Conservation (phyloP, 108 stramenopile species). For the Nannochloropsis granulata region DNA sequence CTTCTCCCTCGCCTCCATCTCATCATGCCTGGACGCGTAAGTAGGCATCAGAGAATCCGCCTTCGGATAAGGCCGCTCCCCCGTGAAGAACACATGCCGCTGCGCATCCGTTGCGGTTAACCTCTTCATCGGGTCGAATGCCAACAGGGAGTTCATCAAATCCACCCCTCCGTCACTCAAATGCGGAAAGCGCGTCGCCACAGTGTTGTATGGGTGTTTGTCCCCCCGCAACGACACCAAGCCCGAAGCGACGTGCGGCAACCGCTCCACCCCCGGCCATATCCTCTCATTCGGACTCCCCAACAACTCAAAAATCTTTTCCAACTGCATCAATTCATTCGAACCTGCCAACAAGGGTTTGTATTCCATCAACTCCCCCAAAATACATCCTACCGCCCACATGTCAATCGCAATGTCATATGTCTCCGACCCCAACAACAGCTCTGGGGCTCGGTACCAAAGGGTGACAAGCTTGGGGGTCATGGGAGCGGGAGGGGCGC, state of each 20-base stretch:
- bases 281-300: slow-evolving; percentile 79
- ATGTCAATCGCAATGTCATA: slow-evolving; percentile 81
- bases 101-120: slow-evolving; percentile 24
- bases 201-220: slow-evolving; percentile 22
- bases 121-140: slow-evolving; percentile 28
- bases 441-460: slow-evolving; percentile 96
- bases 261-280: slow-evolving; percentile 71
- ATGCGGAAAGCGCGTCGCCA: slow-evolving; percentile 6
- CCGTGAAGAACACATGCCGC: slow-evolving; percentile 26
- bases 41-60: slow-evolving; percentile 15
- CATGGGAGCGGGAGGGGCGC: slow-evolving; percentile 34
- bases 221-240: background rate
- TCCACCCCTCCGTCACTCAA: slow-evolving; percentile 12
- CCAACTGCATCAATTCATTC: background rate
- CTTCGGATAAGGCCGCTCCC: slow-evolving; percentile 8
- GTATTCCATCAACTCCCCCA: slow-evolving; percentile 40
- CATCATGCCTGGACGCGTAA: slow-evolving; percentile 4
- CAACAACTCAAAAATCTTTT: slow-evolving; percentile 36
- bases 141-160: slow-evolving; percentile 26
- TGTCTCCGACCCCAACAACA: slow-evolving; percentile 66
- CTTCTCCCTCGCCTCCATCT: background rate
- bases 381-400: slow-evolving; percentile 91
- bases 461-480: slow-evolving; percentile 71
- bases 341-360: background rate
- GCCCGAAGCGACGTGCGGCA: slow-evolving; percentile 46